phyloP scores from a whole-genome alignment of 768 basidiomycete genomes.

The Pleurotus pulmonarius region DNA sequence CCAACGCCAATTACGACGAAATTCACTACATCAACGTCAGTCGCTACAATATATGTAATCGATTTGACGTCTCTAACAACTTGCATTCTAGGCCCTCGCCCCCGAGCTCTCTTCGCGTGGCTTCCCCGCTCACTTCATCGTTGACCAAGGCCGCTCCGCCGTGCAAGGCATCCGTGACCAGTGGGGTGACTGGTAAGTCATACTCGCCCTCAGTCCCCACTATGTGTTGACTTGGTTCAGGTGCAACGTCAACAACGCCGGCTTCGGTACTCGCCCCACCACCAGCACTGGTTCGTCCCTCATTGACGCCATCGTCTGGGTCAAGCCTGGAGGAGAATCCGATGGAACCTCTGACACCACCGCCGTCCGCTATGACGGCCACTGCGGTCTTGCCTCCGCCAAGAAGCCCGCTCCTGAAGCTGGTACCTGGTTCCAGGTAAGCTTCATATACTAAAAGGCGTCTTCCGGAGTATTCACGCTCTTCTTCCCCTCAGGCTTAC shows the following conservation, averaged over 20 bases:
- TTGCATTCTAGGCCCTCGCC: conserved; percentile 36
- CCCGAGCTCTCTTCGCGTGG: conserved; percentile 34
- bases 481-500: too few species aligned
- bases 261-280: conserved; percentile 35
- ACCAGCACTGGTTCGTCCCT: conserved; percentile 47
- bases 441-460: too few species aligned
- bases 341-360: conserved; percentile 59
- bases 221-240: background rate
- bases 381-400: conserved; percentile 50
- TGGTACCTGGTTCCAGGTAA: conserved; percentile 60
- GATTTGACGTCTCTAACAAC: background rate
- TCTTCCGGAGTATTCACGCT: too few species aligned
- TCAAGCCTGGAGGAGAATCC: conserved; percentile 66
- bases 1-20: conserved; percentile 60
- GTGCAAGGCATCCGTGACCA: conserved; percentile 19
- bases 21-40: conserved; percentile 52
- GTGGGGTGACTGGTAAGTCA: conserved; percentile 26
- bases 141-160: conserved; percentile 32
- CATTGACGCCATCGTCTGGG: conserved; percentile 62
- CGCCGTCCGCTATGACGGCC: conserved; percentile 48
- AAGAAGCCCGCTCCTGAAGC: conserved; percentile 57
- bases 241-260: conserved; percentile 28
- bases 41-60: background rate
- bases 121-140: conserved; percentile 31
- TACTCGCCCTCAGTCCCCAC: background rate